Base-by-base conservation (phyloP, 352 stramenopile genomes). In the Globisporangium nagaii region DNA sequence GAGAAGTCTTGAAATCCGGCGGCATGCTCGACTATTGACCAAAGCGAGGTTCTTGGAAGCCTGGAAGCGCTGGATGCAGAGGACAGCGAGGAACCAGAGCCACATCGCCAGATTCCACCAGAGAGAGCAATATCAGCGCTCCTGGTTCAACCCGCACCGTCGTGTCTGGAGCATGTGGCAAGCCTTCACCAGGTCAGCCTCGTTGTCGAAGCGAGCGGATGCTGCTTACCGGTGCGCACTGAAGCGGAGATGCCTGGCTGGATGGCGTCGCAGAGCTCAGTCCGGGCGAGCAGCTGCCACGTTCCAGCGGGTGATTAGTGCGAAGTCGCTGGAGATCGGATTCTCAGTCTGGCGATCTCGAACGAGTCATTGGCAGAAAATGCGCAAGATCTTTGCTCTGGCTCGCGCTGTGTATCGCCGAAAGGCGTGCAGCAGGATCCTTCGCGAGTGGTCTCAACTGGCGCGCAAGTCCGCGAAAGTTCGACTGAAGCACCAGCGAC, bases 161-260 rank as follows among this genome's bases (percentile, higher is more conserved):
- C 58, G 70, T 39, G 28, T 34, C 1, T 79, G 70, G 70, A 41
- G 53, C 37, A 43, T 51, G 11, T 79, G 70, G 68, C 40, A 20
- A 8, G 34, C 20, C 17, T 50, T 51, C 11, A 31, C 19, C 24
- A n/a, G 6, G 3, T 24, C 22, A 19, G 3, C 1, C n/a, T 13
- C 39, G 15, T n/a, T n/a, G 9, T 28, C 19, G 1, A 34, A 40
- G 40, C 20, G 4, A 0, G n/a, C 22, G 6, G 6, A 40, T 19
- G 20, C 7, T n/a, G 8, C 47, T 37, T 28, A 37, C 20, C 25
- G 25, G 32, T 3, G 5, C 27, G 30, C 15, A 1, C 15, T 62
- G 20, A 49, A 30, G 8, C 20, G 28, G 1, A 47, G 36, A 4
- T 34, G 25, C 15, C 13, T 65, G 17, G 11, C 11, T 19, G 43